Percentiles rank a stretch among this genome's conserved stretches.
Evolutionary conservation across 306 rosid genomes (phyloP).

Genomic region (Dalbergia cochinchinensis): DNA sequence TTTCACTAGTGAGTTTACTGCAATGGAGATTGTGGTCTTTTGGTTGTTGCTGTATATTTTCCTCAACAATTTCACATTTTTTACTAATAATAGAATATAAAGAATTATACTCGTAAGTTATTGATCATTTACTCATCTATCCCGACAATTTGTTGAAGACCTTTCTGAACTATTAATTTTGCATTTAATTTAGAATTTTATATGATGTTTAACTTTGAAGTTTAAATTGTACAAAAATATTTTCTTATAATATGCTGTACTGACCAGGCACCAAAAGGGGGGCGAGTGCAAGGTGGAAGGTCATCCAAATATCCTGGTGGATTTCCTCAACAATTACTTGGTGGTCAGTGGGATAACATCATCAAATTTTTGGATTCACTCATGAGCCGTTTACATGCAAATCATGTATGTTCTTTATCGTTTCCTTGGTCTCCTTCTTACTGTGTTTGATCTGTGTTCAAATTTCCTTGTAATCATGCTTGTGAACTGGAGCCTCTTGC

Average conservation of each 20-base stretch:
- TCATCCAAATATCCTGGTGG: slow-evolving; percentile 84
- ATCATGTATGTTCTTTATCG: slow-evolving; percentile 74
- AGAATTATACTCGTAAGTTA: too few species aligned
- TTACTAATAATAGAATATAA: too few species aligned
- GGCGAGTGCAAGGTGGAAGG: slow-evolving; percentile 82
- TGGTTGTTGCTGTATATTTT: too few species aligned
- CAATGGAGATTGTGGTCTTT: too few species aligned
- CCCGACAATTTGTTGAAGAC: too few species aligned
- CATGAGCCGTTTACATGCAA: slow-evolving; percentile 72
- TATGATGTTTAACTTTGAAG: background rate
- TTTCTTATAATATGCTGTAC: slow-evolving; percentile 13
- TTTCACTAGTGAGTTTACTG: background rate
- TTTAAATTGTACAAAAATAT: background rate
- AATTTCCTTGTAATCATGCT: slow-evolving; percentile 4
- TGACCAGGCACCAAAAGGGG: slow-evolving; percentile 87
- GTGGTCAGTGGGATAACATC: slow-evolving; percentile 92
- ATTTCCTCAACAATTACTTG: slow-evolving; percentile 70
- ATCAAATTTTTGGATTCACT: slow-evolving; percentile 87
- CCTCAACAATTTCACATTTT: too few species aligned
- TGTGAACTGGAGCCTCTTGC: too few species aligned
- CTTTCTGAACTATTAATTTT: too few species aligned
- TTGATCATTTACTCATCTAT: too few species aligned
- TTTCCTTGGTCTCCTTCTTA: slow-evolving; percentile 5
- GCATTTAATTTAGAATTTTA: background rate
- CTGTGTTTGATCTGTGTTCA: slow-evolving; percentile 1